A percentile compares a stretch with the other conserved stretches of the same genome.
Conservation (phyloP, 2,329 filamentous ascomycete genomes). For the Colletotrichum neosansevieriae region DNA sequence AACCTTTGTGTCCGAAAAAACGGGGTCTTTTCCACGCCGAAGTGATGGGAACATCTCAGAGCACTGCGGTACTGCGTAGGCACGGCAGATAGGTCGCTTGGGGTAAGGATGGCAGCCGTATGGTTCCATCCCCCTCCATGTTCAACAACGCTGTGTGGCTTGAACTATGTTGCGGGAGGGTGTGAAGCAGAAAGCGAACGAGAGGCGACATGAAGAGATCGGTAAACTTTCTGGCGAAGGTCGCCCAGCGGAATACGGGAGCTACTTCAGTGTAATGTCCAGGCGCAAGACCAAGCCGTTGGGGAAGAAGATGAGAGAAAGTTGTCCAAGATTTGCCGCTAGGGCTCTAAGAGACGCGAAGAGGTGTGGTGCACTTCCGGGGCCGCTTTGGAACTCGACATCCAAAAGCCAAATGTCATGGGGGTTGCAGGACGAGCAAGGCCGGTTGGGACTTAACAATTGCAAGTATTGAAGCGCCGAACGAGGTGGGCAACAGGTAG, state of each 20-base stretch:
- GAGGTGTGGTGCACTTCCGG: slow-evolving; percentile 15
- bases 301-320: slow-evolving; percentile 5
- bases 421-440: background rate
- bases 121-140: background rate
- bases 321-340: slow-evolving; percentile 16
- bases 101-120: background rate
- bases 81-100: slow-evolving; percentile 4
- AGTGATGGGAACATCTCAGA: background rate
- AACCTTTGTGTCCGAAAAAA: too few species aligned
- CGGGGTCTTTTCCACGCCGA: too few species aligned
- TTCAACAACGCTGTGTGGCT: slow-evolving; percentile 19
- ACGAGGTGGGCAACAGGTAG: background rate
- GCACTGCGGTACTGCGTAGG: background rate
- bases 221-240: background rate
- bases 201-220: background rate
- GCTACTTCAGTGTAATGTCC: background rate
- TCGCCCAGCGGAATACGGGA: background rate
- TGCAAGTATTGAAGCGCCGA: background rate
- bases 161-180: slow-evolving; percentile 6
- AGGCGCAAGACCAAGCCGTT: background rate
- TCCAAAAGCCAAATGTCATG: background rate
- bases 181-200: slow-evolving; percentile 23
- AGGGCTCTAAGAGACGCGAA: background rate
- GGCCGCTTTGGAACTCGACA: slow-evolving; percentile 1
- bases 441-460: background rate